phyloP scores from a whole-genome alignment of 345 rosid species.

The Camelina hispida region DNA sequence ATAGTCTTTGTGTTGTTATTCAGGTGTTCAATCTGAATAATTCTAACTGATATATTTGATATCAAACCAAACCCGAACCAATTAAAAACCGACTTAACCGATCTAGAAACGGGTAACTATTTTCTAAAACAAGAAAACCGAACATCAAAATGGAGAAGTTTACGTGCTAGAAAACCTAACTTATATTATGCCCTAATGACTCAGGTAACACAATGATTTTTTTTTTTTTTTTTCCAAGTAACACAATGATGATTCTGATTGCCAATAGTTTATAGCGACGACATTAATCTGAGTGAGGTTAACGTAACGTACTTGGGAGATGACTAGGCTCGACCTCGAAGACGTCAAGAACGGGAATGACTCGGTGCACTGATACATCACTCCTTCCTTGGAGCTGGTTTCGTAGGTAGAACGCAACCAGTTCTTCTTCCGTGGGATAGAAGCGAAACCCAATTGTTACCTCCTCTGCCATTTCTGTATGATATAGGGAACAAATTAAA shows the following conservation, averaged over 20 bases:
- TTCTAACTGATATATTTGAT: neutral
- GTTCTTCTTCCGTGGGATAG: conserved; percentile 94
- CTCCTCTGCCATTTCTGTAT: conserved; percentile 47
- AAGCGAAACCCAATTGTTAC: conserved; percentile 66
- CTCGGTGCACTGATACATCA: conserved; percentile 55
- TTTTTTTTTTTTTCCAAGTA: too few relatives aligned
- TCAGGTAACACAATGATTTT: too few relatives aligned
- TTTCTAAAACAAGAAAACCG: conserved; percentile 6
- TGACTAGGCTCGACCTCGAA: conserved; percentile 70
- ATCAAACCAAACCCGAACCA: neutral
- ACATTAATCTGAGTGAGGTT: neutral
- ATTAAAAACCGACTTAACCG: neutral
- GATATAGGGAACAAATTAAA: neutral
- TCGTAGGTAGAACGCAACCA: conserved; percentile 72
- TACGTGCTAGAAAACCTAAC: conserved; percentile 18
- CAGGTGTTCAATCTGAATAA: neutral
- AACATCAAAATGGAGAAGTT: conserved; percentile 24
- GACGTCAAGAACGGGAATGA: conserved; percentile 66
- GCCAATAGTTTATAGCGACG: neutral
- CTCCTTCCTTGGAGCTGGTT: conserved; percentile 65
- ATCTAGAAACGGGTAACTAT: neutral
- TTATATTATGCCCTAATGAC: neutral
- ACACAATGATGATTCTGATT: neutral
- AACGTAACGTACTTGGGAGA: conserved; percentile 52
- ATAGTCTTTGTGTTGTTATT: too few relatives aligned